These are phyloP conservation scores for Pythium folliculosum DNA, from an alignment of 352 stramenopile genomes.

Conservation along the genomic window DNA sequence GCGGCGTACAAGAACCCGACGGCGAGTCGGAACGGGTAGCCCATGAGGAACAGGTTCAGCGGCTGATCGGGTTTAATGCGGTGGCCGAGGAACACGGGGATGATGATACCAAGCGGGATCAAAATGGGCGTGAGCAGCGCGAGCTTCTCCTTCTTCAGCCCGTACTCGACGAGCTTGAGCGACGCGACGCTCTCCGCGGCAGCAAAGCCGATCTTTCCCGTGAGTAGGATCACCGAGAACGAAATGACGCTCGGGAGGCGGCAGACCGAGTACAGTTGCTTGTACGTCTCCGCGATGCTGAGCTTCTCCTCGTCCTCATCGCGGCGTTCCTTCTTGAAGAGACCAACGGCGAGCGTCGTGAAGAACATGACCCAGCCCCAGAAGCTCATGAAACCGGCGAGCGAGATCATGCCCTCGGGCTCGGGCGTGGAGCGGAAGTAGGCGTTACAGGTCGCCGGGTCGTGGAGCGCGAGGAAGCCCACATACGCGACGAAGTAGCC, in stretches of 20 bases:
- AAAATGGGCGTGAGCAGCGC: conserved; percentile 87
- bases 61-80: conserved; percentile 73
- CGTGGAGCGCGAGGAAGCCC: conserved; percentile 97
- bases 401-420: conserved; percentile 77
- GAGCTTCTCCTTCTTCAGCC: conserved; percentile 92
- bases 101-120: conserved; percentile 87
- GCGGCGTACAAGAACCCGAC: conserved; percentile 83
- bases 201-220: conserved; percentile 91
- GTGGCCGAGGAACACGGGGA: conserved; percentile 78
- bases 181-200: conserved; percentile 89
- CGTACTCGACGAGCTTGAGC: conserved; percentile 93
- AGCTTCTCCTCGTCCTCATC: conserved; percentile 65
- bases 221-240: conserved; percentile 90
- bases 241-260: conserved; percentile 84
- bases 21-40: conserved; percentile 85
- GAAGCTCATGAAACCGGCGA: conserved; percentile 92
- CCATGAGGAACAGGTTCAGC: conserved; percentile 75
- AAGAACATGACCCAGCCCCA: conserved; percentile 94
- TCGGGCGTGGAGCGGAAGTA: conserved; percentile 78
- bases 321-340: conserved; percentile 91
- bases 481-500: conserved; percentile 98
- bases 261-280: conserved; percentile 86
- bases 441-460: conserved; percentile 89
- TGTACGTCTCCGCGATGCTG: conserved; percentile 88
- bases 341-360: conserved; percentile 89